Evolutionary conservation across 352 stramenopile species (phyloP), one percentile per base, ranked within the genome.

Genomic region (Thraustotheca clavata): DNA sequence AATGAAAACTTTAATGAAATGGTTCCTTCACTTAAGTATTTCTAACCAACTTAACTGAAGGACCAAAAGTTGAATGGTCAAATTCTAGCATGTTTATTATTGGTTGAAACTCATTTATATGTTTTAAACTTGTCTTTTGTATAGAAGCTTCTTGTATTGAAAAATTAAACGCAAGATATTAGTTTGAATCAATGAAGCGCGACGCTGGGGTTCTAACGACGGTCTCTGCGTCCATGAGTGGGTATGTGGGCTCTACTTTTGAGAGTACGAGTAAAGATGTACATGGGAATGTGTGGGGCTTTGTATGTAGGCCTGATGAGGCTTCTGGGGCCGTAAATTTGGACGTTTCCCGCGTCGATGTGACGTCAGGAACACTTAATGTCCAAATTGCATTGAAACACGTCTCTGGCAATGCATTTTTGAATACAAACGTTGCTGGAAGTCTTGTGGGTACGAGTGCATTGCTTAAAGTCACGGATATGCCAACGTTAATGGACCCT

Each of bases 181-280:
- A n/a, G n/a, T n/a, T n/a, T n/a, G n/a, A n/a, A n/a, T n/a, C 24
- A 22, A 65, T 65, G 57, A 65, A 65, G 57, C 57, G 57, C n/a
- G 38, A 55, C 39, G 12, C 55, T 26, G 14, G 9, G 20, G n/a
- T 26, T 49, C 9, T 26, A 32, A 31, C 55, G 6, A 34, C 41
- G 57, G 24, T 47, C 57, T 12, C 16, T 18, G 12, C 20, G 22
- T 31, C 12, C 4, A 55, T 65, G 57, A n/a, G 32, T 11, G 57
- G 57, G 26, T 54, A 47, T 27, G 38, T 65, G 9, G 57, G 57
- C 7, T 47, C 38, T 18, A 54, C 36, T 16, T 41, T 65, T 9
- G 57, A 65, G 4, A 11, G 5, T 12, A 12, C 27, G 4, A 33
- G 6, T n/a, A n/a, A 55, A n/a, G 57, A 65, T 27, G 16, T 16